Evolutionary conservation across 257 asterid species (phyloP).

Genomic region (Prunella vulgaris): DNA sequence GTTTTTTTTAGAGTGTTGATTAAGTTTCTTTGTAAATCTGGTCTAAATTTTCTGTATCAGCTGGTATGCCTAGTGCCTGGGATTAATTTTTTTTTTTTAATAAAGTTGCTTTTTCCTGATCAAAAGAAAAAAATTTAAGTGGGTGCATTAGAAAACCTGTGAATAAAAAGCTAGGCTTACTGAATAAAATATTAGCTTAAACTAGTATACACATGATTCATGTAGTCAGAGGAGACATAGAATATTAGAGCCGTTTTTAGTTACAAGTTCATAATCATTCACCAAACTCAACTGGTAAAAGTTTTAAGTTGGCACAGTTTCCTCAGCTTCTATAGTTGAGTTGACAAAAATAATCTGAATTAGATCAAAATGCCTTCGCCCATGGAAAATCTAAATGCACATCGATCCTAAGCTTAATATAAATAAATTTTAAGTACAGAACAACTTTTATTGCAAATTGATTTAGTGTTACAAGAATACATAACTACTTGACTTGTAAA

Average conservation of each 20-base stretch:
- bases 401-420: not conserved
- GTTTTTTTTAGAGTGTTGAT: too few relatives aligned
- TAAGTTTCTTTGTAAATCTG: too few relatives aligned
- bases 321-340: not conserved
- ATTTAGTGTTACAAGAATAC: conserved; percentile 8
- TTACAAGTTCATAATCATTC: not conserved
- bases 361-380: not conserved
- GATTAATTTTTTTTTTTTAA: too few relatives aligned
- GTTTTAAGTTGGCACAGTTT: not conserved
- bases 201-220: not conserved
- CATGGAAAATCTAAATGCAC: not conserved
- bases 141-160: too few relatives aligned
- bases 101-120: too few relatives aligned
- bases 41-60: too few relatives aligned
- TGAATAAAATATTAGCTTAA: not conserved
- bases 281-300: not conserved
- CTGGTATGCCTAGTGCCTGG: too few relatives aligned
- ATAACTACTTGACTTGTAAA: conserved; percentile 4
- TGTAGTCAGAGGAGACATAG: too few relatives aligned
- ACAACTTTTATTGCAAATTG: conserved; percentile 3
- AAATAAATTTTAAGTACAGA: not conserved
- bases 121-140: too few relatives aligned
- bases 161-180: too few relatives aligned
- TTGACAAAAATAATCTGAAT: not conserved
- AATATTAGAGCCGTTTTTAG: not conserved